Evolutionary conservation across 1,139 yeast species (phyloP).

Genomic region (Magnusiomyces sp.): DNA sequence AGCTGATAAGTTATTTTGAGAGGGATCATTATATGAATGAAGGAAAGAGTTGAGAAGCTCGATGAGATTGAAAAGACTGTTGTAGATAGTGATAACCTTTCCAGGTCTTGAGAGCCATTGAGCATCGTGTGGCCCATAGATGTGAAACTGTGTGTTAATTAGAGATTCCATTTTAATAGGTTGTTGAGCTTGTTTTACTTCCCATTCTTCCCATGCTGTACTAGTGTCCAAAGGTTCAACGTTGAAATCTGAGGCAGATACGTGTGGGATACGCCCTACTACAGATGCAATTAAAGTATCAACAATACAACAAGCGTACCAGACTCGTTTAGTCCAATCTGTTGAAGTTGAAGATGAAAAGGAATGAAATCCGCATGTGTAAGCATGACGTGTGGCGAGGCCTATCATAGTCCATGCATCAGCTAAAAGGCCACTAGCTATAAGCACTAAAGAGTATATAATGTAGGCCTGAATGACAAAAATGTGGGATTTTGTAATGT

Average conservation of each 20-base stretch:
- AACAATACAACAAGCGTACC: slow-evolving; percentile 19
- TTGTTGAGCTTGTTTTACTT: slow-evolving; percentile 3
- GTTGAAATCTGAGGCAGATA: slow-evolving; percentile 15
- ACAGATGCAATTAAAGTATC: slow-evolving; percentile 19
- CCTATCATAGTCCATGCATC: slow-evolving; percentile 17
- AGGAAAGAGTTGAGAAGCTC: slow-evolving; percentile 13
- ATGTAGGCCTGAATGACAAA: slow-evolving; percentile 2
- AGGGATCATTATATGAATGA: background rate
- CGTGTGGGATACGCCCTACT: slow-evolving; percentile 17
- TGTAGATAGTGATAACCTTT: slow-evolving; percentile 15
- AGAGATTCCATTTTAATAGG: background rate
- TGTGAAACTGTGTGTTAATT: background rate
- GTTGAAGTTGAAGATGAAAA: slow-evolving; percentile 1
- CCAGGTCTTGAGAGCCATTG: slow-evolving; percentile 15
- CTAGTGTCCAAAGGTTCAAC: slow-evolving; percentile 9
- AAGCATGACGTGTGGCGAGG: slow-evolving; percentile 15
- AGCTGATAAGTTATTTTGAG: too few species aligned
- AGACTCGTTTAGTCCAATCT: slow-evolving; percentile 15
- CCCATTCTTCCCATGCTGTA: slow-evolving; percentile 19
- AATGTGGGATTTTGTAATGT: background rate
- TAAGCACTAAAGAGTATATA: slow-evolving; percentile 11
- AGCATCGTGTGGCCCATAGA: slow-evolving; percentile 4
- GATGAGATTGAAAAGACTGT: slow-evolving; percentile 14
- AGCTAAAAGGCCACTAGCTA: slow-evolving; percentile 15
- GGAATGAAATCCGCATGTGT: slow-evolving; percentile 13